Evolutionary conservation across 2,329 filamentous ascomycete genomes (phyloP), one percentile per base, ranked within the genome.

Genomic region (Xylaria sp.): DNA sequence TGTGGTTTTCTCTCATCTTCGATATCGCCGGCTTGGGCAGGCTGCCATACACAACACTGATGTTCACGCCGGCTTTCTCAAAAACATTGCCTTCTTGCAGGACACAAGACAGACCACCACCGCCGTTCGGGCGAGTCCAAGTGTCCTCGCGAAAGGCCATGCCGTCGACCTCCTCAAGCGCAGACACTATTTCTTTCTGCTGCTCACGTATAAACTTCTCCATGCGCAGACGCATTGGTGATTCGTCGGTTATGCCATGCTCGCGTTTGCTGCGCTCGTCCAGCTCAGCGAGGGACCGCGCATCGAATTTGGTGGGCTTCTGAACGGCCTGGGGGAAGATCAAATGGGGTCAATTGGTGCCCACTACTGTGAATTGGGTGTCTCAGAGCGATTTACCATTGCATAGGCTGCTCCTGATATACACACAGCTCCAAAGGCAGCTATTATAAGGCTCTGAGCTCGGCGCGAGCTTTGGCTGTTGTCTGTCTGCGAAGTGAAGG

Each of bases 181-280:
- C 93, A 65, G 88, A 84, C 32, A 98, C 92, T 68, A 99, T 99
- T 71, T 91, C 88, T 75, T 93, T 88, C 78, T 99, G 96, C 76
- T 98, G 93, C 75, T 94, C 89, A 80, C 96, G 96, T 81, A 98
- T 97, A 79, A 98, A 92, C 76, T 93, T 90, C 82, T 99, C 96
- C 96, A 99, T 98, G 71, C 95, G 93, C 66, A 99, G 87, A 64
- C 96, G 94, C 95, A 99, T 98, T 1, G 96, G 94, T 16, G 95
- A 98, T 75, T 90, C 85, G 66, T 90, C 87, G 57, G 86, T 91
- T 59, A 98, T 87, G 71, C 90, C 89, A 65, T 89, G 87, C 79
- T 96, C 92, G 70, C 92, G 90, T 82, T 96, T 97, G 74, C 89
- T 87, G 70, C 93, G 86, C 72, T 88, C 90, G 80, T 98, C 96